Percentiles rank a stretch among this genome's conserved stretches.
These are phyloP conservation scores for Orobanche coerulescens DNA, from an alignment of 257 asterid genomes.

Conservation along the genomic window DNA sequence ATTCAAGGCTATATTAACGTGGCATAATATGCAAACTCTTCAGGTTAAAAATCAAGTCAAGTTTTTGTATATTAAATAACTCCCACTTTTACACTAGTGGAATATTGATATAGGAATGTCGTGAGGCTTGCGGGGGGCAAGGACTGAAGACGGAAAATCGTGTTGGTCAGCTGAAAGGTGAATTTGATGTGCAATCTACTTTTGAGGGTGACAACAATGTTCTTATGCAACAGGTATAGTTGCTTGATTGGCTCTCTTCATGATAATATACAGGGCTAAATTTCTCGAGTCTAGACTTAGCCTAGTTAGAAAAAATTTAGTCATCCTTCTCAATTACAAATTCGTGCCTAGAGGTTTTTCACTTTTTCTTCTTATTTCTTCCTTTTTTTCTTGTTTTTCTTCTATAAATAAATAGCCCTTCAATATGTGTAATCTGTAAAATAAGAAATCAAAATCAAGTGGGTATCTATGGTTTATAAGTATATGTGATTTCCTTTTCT, in stretches of 20 bases:
- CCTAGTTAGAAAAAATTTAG: neutral
- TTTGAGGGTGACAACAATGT: conserved; percentile 99
- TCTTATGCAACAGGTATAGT: conserved; percentile 90
- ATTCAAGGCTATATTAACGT: conserved; percentile 69
- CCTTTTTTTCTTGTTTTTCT: neutral
- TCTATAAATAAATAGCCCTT: neutral
- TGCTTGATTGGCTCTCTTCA: neutral
- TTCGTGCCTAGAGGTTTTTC: neutral
- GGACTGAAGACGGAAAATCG: conserved; percentile 93
- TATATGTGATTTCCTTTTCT: neutral
- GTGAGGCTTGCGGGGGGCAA: conserved; percentile 99
- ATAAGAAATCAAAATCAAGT: neutral
- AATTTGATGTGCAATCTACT: conserved; percentile 88
- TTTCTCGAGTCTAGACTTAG: neutral
- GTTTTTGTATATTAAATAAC: neutral
- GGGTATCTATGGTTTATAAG: neutral
- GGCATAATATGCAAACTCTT: conserved; percentile 98
- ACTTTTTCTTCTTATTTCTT: neutral
- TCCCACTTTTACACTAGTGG: conserved; percentile 20
- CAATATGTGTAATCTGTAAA: neutral
- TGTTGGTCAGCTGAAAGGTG: conserved; percentile 84
- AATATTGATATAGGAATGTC: conserved; percentile 59
- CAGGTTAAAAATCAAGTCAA: conserved; percentile 37
- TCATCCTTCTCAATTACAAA: neutral
- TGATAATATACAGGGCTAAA: neutral